phyloP scores from a whole-genome alignment of 495 filamentous ascomycete genomes.

The Aspergillus bridgeri region DNA sequence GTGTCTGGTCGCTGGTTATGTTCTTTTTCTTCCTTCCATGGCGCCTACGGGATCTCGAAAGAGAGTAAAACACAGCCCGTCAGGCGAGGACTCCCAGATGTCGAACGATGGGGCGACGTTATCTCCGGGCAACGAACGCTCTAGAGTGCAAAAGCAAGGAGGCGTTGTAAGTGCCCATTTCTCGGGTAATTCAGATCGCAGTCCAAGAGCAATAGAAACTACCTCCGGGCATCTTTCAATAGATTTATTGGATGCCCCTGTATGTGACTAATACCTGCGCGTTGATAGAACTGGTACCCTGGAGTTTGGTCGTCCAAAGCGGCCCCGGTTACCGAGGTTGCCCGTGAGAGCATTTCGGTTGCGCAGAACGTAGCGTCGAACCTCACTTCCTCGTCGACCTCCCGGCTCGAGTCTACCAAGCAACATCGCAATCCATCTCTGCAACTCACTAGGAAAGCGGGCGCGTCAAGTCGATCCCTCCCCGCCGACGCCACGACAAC shows the following conservation, averaged over 20 bases:
- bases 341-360: constrained; percentile 71
- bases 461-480: constrained; percentile 43
- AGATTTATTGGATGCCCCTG: background rate
- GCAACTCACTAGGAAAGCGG: constrained; percentile 40
- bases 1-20: constrained; percentile 26
- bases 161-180: constrained; percentile 9
- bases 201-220: background rate
- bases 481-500: constrained; percentile 48
- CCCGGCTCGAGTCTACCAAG: constrained; percentile 27
- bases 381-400: constrained; percentile 31
- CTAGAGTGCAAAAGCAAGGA: constrained; percentile 32
- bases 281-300: constrained; percentile 46
- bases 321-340: constrained; percentile 67
- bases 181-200: background rate
- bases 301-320: constrained; percentile 67
- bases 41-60: constrained; percentile 59
- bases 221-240: background rate
- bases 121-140: constrained; percentile 20
- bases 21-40: constrained; percentile 30
- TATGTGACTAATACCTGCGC: constrained; percentile 16
- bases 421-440: constrained; percentile 33
- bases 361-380: constrained; percentile 46
- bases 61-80: constrained; percentile 57
- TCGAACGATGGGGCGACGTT: constrained; percentile 31
- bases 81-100: constrained; percentile 36